Percentiles rank a stretch among this genome's conserved stretches.
Conservation (phyloP, 2,329 filamentous ascomycete genomes). For the Xylariaceae sp. region DNA sequence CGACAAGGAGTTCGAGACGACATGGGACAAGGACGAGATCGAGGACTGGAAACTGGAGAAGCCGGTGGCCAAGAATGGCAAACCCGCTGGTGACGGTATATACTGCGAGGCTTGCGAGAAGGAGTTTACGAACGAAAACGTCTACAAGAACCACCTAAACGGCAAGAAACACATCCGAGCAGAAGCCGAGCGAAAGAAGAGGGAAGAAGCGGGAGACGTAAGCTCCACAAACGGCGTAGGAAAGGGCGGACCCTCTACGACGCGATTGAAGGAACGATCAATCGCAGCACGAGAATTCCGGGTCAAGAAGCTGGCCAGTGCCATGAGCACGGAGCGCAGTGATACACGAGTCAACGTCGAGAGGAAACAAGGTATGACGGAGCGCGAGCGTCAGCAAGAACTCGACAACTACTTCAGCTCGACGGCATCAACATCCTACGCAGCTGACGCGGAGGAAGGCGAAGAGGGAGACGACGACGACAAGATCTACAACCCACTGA, state of each 20-base stretch:
- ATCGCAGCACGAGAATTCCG: constrained; percentile 86
- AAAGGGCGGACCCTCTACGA: constrained; percentile 35
- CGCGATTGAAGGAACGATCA: constrained; percentile 76
- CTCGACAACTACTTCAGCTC: constrained; percentile 74
- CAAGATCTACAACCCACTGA: constrained; percentile 93
- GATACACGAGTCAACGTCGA: constrained; percentile 94
- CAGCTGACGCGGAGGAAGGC: constrained; percentile 55
- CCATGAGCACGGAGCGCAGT: constrained; percentile 81
- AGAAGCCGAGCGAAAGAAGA: constrained; percentile 59
- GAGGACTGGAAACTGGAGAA: constrained; percentile 70
- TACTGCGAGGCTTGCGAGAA: constrained; percentile 93
- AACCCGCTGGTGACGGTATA: constrained; percentile 57
- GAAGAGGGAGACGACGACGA: constrained; percentile 77
- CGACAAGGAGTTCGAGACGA: constrained; percentile 76
- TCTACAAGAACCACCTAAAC: constrained; percentile 82
- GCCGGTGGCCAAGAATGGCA: constrained; percentile 23
- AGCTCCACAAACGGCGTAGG: constrained; percentile 26
- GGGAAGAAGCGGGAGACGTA: constrained; percentile 37
- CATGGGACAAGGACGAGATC: constrained; percentile 77
- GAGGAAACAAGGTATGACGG: constrained; percentile 95
- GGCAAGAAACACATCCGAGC: constrained; percentile 93
- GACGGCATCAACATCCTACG: constrained; percentile 46
- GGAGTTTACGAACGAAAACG: constrained; percentile 92
- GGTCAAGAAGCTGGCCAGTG: constrained; percentile 71
- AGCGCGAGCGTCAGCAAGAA: constrained; percentile 90